A percentile compares a stretch with the other conserved stretches of the same genome.
These are phyloP conservation scores for Stylonectria norvegica DNA, from an alignment of 2,329 filamentous ascomycete genomes.

Conservation along the genomic window DNA sequence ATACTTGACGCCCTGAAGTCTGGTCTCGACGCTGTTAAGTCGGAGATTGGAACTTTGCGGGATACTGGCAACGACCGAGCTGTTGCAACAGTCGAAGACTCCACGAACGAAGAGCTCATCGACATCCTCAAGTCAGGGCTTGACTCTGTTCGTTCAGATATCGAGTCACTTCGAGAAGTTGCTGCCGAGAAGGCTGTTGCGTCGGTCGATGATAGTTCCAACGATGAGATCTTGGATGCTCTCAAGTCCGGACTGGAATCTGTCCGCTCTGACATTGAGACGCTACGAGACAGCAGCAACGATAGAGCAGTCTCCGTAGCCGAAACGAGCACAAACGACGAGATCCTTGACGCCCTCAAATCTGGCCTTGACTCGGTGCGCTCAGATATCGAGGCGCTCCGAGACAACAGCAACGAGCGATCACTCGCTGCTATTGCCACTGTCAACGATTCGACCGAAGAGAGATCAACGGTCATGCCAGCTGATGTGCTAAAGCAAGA, in stretches of 20 bases:
- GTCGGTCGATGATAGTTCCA: constrained; percentile 51
- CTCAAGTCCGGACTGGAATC: constrained; percentile 71
- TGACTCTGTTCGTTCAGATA: constrained; percentile 67
- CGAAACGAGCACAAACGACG: constrained; percentile 63
- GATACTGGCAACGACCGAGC: constrained; percentile 54
- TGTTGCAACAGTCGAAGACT: constrained; percentile 63
- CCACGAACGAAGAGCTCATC: constrained; percentile 76
- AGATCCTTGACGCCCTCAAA: constrained; percentile 78
- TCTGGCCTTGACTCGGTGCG: constrained; percentile 67
- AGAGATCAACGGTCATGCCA: constrained; percentile 31
- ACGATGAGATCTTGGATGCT: constrained; percentile 76
- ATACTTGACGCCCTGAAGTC: constrained; percentile 79
- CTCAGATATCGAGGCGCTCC: constrained; percentile 69
- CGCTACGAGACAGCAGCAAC: constrained; percentile 58
- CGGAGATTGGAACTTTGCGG: constrained; percentile 72
- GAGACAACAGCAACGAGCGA: constrained; percentile 46
- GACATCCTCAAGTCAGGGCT: constrained; percentile 79
- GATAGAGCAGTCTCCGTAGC: constrained; percentile 38
- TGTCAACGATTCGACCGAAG: constrained; percentile 17
- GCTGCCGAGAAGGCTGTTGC: constrained; percentile 68
- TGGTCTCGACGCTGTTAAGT: constrained; percentile 68
- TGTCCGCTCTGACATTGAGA: constrained; percentile 3
- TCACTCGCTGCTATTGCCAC: constrained; percentile 44
- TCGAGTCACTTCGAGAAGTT: constrained; percentile 63
- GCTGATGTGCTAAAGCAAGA: constrained; percentile 58